Evolutionary conservation across 345 rosid genomes (phyloP), one percentile per base, ranked within the genome.

Genomic region (Punica granatum): DNA sequence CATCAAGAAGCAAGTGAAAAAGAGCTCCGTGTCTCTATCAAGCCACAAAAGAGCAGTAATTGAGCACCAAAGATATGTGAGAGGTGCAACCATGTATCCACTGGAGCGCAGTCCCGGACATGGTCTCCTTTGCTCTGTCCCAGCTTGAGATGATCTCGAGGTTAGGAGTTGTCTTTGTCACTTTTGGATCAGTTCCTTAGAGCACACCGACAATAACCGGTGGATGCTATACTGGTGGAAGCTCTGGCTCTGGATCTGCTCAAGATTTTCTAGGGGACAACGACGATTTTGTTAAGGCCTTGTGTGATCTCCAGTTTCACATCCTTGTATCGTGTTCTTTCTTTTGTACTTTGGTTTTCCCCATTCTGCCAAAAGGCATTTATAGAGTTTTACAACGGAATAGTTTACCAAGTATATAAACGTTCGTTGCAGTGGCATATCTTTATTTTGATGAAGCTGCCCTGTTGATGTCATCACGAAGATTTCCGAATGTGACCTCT

Each of bases 91-190:
- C 0, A 67, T 73, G 68, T 73, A 73, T 56, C 76, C 76, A 26
- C 39, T 73, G 60, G 76, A 73, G 64, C 76, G 63, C 32, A 64
- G 65, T 46, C 72, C 72, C 32, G 76, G 76, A 28, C 76, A 73
- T 14, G 68, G 76, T 44, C 59, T 68, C 25, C 69, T 73, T 30
- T 73, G 76, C 48, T 41, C 72, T 0, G 58, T 73, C 58, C 72
- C 69, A 25, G 19, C 60, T 0, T 65, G 68, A 63, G 46, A 23
- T 26, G 46, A n/a, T 26, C 15, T 42, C 7, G 32, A 37, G 66
- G 30, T 8, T 36, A 13, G 65, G 41, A 7, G 28, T 61, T 34
- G 18, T 51, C 9, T 51, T 51, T 21, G 61, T 56, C 5, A 13
- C 7, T 56, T 56, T 11, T 11, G 26, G 33, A 26, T 26, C 61